These are phyloP conservation scores for Trametopsis cervina DNA, from an alignment of 768 basidiomycete species.

Conservation along the genomic window DNA sequence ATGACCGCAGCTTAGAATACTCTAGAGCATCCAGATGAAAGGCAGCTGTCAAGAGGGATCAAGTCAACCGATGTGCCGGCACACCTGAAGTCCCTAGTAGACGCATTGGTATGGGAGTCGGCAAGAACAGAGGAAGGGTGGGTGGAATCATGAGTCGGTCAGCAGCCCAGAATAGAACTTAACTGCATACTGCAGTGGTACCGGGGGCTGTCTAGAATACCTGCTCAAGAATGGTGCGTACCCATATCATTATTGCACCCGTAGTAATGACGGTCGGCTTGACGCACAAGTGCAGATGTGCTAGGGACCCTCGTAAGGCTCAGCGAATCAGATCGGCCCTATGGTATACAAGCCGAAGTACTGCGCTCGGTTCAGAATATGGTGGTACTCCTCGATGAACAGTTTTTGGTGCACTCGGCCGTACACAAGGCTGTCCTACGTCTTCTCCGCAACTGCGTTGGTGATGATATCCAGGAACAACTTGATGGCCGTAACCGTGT, in stretches of 20 bases:
- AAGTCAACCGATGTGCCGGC: constrained; percentile 73
- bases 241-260: not conserved
- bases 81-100: constrained; percentile 73
- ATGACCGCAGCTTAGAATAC: constrained; percentile 47
- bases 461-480: constrained; percentile 88
- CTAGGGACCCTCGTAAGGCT: constrained; percentile 79
- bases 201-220: constrained; percentile 88
- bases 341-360: constrained; percentile 89
- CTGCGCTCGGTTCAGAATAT: constrained; percentile 84
- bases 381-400: constrained; percentile 87
- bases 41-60: constrained; percentile 79
- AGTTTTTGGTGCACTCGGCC: constrained; percentile 87
- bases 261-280: constrained; percentile 1
- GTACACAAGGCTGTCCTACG: constrained; percentile 85
- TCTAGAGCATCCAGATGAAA: constrained; percentile 82
- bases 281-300: constrained; percentile 47
- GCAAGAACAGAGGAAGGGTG: constrained; percentile 84
- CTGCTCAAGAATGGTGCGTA: constrained; percentile 76
- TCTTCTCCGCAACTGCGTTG: constrained; percentile 79
- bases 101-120: constrained; percentile 81
- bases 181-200: constrained; percentile 43
- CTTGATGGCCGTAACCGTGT: constrained; percentile 67
- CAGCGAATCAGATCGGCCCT: constrained; percentile 78
- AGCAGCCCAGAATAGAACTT: not conserved
- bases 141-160: constrained; percentile 24